Base-by-base conservation (phyloP, 1,284 basidiomycete genomes). In the Cerioporus squamosus region DNA sequence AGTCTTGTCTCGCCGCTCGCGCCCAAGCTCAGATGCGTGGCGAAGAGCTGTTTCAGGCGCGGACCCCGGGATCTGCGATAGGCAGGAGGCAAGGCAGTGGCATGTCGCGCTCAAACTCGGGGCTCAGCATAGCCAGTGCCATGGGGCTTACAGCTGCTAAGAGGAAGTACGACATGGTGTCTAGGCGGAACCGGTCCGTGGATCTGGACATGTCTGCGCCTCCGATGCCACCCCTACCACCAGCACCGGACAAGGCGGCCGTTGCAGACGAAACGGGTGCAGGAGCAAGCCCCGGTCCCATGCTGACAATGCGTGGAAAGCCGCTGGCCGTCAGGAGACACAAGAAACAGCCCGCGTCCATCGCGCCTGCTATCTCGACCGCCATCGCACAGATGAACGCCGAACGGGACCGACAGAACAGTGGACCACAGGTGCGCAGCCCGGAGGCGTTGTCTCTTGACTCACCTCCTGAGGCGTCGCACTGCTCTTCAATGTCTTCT, bases 141-240 rank as follows among this genome's bases (percentile, higher is more conserved):
- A 77, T 82, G 70, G 73, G 76, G 31, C 68, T 79, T 22, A 55
- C 50, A 77, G 63, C 84, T 63, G 81, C 87, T 38, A 85, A 79
- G 72, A 83, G 80, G 66, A 80, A 81, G 65, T 84, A 87, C 62
- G 88, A 90, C 68, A 91, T 87, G 26, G 81, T 88, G 45, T 79
- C 81, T 24, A 75, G 86, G 52, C 78, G 81, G 59, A 82, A 75
- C 68, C 80, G 80, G 62, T 74, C 79, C 36, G 42, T 77, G 17
- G 71, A 73, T 51, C 51, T 58, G 26, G 66, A 63, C 36, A 46
- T 56, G 20, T 45, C 56, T 3, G 65, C 69, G 14, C 42, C 62
- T 17, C 36, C 57, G 22, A 60, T 57, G 39, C 45, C 61, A 45
- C 44, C 51, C 15, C 14, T 53, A 33, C 51, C 49, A 12, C 14